Conservation (phyloP, 2,329 filamentous ascomycete genomes). For the Colletotrichum sp. region DNA sequence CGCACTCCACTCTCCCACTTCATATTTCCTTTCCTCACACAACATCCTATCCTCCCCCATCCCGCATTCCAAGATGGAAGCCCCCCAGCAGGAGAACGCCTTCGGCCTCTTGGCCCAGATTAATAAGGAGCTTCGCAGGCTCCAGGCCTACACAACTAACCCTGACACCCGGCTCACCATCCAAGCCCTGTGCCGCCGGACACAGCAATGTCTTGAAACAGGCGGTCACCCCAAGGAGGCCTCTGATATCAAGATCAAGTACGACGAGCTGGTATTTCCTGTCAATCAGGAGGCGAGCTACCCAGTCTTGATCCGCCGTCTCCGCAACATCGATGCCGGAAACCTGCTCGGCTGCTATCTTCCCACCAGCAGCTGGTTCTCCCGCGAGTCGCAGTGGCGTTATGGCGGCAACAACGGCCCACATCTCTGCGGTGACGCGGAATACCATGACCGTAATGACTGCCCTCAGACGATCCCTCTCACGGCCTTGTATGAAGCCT, state of each 20-base stretch:
- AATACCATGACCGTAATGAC: not conserved
- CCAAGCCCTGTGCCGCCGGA: not conserved
- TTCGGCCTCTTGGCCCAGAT: not conserved
- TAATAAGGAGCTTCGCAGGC: not conserved
- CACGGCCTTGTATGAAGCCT: not conserved
- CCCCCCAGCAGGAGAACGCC: not conserved
- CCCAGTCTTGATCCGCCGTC: not conserved
- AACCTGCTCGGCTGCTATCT: not conserved
- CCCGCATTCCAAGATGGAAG: not conserved
- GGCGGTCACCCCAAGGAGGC: not conserved
- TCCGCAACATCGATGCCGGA: not conserved
- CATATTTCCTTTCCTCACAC: not conserved
- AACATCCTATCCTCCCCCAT: not conserved
- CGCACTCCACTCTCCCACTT: not conserved
- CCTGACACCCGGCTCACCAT: not conserved
- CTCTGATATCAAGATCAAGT: not conserved
- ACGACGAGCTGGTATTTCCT: not conserved
- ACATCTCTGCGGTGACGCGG: not conserved
- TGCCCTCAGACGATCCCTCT: not conserved
- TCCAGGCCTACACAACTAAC: not conserved
- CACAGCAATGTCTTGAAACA: not conserved
- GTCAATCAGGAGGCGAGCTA: not conserved
- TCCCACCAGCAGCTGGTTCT: not conserved
- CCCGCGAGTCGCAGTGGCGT: not conserved
- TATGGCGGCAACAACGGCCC: not conserved